A percentile compares a stretch with the other conserved stretches of the same genome.
phyloP scores from a whole-genome alignment of 305 asterid species.

The Rubia balearica region DNA sequence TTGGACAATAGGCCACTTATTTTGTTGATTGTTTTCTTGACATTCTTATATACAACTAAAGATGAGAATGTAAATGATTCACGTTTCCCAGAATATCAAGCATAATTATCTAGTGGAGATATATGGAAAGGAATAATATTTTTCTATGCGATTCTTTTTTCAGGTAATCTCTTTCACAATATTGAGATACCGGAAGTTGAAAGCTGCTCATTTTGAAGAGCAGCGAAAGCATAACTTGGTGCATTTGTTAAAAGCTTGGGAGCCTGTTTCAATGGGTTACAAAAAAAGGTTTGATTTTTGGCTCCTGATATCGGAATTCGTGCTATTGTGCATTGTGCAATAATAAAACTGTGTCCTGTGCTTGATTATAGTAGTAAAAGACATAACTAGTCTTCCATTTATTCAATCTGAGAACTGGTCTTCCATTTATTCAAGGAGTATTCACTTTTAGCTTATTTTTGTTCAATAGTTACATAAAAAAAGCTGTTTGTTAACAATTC shows the following conservation, averaged over 20 bases:
- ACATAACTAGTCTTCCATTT: background rate
- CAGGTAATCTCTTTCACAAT: slow-evolving; percentile 80
- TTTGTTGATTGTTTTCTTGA: background rate
- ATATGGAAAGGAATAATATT: background rate
- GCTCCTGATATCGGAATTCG: background rate
- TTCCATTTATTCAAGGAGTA: too few species aligned
- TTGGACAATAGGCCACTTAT: background rate
- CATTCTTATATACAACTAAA: background rate
- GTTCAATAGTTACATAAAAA: background rate
- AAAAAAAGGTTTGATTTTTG: slow-evolving; percentile 56
- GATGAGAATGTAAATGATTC: background rate
- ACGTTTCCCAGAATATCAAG: background rate
- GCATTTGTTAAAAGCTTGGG: slow-evolving; percentile 81
- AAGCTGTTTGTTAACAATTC: background rate
- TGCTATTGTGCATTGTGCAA: slow-evolving; percentile 1
- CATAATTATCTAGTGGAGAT: background rate
- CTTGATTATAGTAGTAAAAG: background rate
- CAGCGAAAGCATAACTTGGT: slow-evolving; percentile 34
- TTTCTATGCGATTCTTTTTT: slow-evolving; percentile 11
- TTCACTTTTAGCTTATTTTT: background rate
- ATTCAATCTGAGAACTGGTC: background rate
- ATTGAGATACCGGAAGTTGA: slow-evolving; percentile 64
- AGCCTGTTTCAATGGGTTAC: slow-evolving; percentile 85
- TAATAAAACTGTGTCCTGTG: slow-evolving; percentile 6
- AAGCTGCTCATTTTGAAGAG: slow-evolving; percentile 39